These are phyloP conservation scores for Penicillium manginii DNA, from an alignment of 495 filamentous ascomycete genomes.

Conservation along the genomic window DNA sequence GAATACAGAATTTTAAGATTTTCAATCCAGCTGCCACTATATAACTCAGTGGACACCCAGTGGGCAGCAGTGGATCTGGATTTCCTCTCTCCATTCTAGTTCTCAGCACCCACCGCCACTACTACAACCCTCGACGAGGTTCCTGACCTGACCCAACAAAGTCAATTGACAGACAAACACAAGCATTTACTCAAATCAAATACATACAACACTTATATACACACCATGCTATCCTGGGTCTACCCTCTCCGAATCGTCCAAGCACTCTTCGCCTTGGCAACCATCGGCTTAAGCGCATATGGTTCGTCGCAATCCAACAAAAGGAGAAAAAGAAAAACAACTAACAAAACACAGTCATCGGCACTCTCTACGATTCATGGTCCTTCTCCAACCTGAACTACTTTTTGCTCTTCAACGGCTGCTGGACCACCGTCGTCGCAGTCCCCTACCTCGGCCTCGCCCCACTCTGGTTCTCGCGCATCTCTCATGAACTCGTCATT, in stretches of 20 bases:
- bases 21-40: constrained; percentile 6
- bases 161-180: neutral
- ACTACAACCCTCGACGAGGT: neutral
- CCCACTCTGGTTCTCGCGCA: constrained; percentile 55
- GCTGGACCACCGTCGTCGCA: constrained; percentile 65
- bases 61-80: constrained; percentile 19
- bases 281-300: constrained; percentile 67
- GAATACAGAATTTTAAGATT: neutral
- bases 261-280: constrained; percentile 61
- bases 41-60: constrained; percentile 14
- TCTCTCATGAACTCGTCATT: constrained; percentile 54
- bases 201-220: neutral
- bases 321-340: neutral
- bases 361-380: constrained; percentile 33
- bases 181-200: neutral
- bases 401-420: constrained; percentile 69
- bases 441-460: constrained; percentile 64
- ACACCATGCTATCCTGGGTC: constrained; percentile 32
- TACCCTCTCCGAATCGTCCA: constrained; percentile 62
- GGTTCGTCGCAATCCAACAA: constrained; percentile 41
- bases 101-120: neutral
- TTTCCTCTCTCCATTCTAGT: constrained; percentile 1
- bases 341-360: constrained; percentile 23
- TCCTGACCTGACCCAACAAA: neutral
- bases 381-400: constrained; percentile 44